Evolutionary conservation across 305 asterid genomes (phyloP), one percentile per base, ranked within the genome.

Genomic region (Fraxinus platypoda): DNA sequence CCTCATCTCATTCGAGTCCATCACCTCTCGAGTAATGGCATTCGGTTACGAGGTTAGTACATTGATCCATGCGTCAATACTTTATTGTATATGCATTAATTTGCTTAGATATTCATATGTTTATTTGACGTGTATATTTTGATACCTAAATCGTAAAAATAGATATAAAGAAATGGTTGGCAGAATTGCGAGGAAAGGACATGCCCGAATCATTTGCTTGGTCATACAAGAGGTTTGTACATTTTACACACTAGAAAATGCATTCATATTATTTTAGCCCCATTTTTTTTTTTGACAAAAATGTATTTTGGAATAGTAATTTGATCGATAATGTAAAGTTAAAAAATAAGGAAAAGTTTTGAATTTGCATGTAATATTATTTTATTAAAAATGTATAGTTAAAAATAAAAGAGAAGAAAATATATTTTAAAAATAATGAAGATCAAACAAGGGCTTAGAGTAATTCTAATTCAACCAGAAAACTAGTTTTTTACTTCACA

Each of bases 101-200:
- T 43, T 43, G 54, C 54, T 43, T 43, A 12, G 1, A 13, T 13
- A 43, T 43, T 43, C n/a, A 5, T 43, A 2, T 59, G 6, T n/a
- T 7, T 54, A n/a, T n/a, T n/a, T 59, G 11, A 25, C 2, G 17
- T 1, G 8, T 11, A 8, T 38, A 46, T 7, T 64, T 64, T 59
- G 26, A 59, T 21, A 8, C 26, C 31, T 7, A 0, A 7, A 30
- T 62, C 70, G 21, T 54, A 12, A 23, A 25, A 30, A 33, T 83
- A 96, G 99, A 96, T 80, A 88, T 96, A 15, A 96, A 94, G 96
- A 93, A 97, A 89, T 94, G 98, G 99, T 77, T 96, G 82, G 91
- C 91, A 17, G 98, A 93, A 59, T 83, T 94, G 89, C 90, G 99
- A 21, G 99, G 99, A 23, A 91, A 88, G 72, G 95, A 93, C 81